These are phyloP conservation scores for Angomonas deanei DNA, from an alignment of 208 protist species.

Conservation along the genomic window DNA sequence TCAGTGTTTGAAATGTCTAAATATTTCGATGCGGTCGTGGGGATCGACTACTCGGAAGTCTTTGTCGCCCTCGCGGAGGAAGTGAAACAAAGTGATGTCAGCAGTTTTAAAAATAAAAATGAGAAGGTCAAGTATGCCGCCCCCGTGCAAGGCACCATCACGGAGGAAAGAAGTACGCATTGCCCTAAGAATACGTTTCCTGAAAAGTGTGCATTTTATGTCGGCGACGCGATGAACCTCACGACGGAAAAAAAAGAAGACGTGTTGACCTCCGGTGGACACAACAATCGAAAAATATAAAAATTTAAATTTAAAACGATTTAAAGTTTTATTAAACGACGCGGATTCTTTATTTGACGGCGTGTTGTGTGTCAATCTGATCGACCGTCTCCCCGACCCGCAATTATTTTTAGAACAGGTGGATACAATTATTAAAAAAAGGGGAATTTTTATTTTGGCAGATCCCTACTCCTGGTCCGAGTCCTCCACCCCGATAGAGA, in stretches of 20 bases:
- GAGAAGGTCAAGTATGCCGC: conserved; percentile 40
- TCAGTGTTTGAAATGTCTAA: conserved; percentile 78
- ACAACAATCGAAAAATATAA: conserved; percentile 6
- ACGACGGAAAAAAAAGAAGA: conserved; percentile 18
- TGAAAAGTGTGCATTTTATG: conserved; percentile 46
- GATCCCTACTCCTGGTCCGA: conserved; percentile 87
- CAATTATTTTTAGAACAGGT: conserved; percentile 46
- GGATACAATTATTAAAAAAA: conserved; percentile 27
- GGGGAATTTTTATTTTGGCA: conserved; percentile 68
- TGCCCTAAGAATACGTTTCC: conserved; percentile 22
- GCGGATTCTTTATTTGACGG: conserved; percentile 63
- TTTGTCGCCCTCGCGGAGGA: conserved; percentile 70
- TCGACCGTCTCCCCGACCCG: conserved; percentile 78
- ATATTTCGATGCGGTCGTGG: conserved; percentile 67
- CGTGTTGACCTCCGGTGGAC: not conserved
- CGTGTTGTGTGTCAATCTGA: conserved; percentile 72
- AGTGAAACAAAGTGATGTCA: conserved; percentile 9
- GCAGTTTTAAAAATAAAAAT: conserved; percentile 3
- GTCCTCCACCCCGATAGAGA: conserved; percentile 40
- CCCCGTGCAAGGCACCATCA: conserved; percentile 58
- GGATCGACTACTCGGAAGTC: conserved; percentile 67
- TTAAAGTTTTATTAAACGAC: conserved; percentile 44
- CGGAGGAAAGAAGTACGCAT: conserved; percentile 22
- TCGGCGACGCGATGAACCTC: conserved; percentile 61
- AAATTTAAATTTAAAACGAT: conserved; percentile 29